These are phyloP conservation scores for Tricholoma sp. DNA, from an alignment of 768 basidiomycete species.

Conservation along the genomic window DNA sequence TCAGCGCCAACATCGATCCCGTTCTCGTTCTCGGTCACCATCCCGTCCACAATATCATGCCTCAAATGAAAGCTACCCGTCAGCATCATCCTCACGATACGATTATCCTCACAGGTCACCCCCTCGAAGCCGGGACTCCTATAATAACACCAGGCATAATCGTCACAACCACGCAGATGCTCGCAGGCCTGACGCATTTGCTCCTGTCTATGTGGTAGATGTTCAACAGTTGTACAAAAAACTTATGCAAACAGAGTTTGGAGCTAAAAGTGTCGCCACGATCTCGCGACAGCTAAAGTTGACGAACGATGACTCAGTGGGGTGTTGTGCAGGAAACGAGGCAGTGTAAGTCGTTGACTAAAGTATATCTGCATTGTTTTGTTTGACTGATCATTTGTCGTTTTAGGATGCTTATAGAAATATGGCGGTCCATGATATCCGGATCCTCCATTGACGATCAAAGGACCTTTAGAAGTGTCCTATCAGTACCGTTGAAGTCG, in stretches of 20 bases:
- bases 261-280: slow-evolving; percentile 15
- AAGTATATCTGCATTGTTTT: not conserved
- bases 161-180: not conserved
- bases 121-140: not conserved
- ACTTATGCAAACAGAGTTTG: slow-evolving; percentile 30
- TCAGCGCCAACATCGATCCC: slow-evolving; percentile 7
- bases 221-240: slow-evolving; percentile 30
- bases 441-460: slow-evolving; percentile 44
- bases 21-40: slow-evolving; percentile 21
- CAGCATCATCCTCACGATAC: slow-evolving; percentile 2
- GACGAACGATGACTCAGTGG: slow-evolving; percentile 19
- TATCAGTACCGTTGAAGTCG: not conserved
- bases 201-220: slow-evolving; percentile 37
- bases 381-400: not conserved
- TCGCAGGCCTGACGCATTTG: slow-evolving; percentile 9
- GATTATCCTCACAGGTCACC: not conserved
- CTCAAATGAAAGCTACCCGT: not conserved
- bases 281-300: slow-evolving; percentile 31
- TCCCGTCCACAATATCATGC: not conserved
- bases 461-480: slow-evolving; percentile 13
- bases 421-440: slow-evolving; percentile 44
- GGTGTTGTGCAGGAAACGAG: slow-evolving; percentile 49
- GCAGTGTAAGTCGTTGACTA: slow-evolving; percentile 32
- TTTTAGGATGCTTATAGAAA: slow-evolving; percentile 34
- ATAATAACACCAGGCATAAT: not conserved